These are phyloP conservation scores for Mycena venus DNA, from an alignment of 768 basidiomycete genomes.

Conservation along the genomic window DNA sequence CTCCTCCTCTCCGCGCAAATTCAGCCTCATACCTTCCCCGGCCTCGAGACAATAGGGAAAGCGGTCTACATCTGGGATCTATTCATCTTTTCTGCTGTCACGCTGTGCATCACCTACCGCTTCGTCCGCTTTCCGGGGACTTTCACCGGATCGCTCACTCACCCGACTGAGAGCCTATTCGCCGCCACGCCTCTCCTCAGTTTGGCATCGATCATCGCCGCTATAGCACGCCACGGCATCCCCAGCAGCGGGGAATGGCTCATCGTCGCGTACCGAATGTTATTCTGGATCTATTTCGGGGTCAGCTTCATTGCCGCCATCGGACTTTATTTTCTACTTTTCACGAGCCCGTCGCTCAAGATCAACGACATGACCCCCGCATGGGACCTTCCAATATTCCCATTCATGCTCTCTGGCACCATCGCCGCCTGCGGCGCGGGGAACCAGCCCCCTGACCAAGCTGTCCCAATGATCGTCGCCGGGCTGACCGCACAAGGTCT, in stretches of 20 bases:
- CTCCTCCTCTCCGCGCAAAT: background rate
- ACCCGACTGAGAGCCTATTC: constrained; percentile 2
- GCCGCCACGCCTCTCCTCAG: background rate
- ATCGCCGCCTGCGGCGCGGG: background rate
- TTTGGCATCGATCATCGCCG: constrained; percentile 1
- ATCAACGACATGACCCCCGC: constrained; percentile 12
- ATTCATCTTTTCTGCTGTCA: background rate
- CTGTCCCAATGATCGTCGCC: background rate
- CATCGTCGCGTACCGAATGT: background rate
- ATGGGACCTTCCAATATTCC: constrained; percentile 10
- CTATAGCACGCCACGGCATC: constrained; percentile 4
- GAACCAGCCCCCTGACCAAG: background rate
- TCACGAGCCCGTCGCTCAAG: constrained; percentile 6
- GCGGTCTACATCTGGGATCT: background rate
- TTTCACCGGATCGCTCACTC: background rate
- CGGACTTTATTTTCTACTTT: background rate
- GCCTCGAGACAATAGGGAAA: background rate
- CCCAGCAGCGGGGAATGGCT: background rate
- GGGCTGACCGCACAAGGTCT: background rate
- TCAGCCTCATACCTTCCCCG: background rate
- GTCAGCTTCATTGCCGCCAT: background rate
- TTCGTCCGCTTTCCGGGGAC: constrained; percentile 9
- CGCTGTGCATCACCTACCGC: constrained; percentile 9
- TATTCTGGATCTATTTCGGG: constrained; percentile 2
- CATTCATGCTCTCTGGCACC: constrained; percentile 13